Base-by-base conservation (phyloP, 2,329 filamentous ascomycete species). In the Tolypocladium endophyticum region DNA sequence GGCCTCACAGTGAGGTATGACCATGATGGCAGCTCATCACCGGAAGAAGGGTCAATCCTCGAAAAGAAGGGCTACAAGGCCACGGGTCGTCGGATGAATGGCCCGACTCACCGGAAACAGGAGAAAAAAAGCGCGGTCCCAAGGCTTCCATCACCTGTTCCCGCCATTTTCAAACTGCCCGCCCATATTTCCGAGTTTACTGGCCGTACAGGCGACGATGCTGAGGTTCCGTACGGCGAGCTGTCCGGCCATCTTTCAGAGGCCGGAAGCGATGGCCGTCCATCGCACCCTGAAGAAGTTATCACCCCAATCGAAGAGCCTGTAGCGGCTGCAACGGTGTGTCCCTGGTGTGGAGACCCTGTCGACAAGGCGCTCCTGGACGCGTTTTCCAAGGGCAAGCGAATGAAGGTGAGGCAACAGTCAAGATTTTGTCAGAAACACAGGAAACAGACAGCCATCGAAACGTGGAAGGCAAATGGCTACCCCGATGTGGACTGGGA, bases 401-500 rank as follows among this genome's bases (percentile, higher is more conserved):
- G 75, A 50, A 76, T 87, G 73, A 81, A 76, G 38, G 79, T 88
- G 41, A 77, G 77, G 38, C 77, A 81, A 65, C 85, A 90, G 69
- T 75, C 79, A 25, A 76, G 72, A 23, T 90, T 91, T 70, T 91
- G 88, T 70, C 76, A 79, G 52, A 73, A 77, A 9, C 88, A 91
- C 74, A 83, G 81, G 66, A 79, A 76, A 61, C 73, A 76, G 36
- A 75, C 81, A 2, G 87, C 86, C 2, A 65, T 74, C 59, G 72
- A 76, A 9, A 70, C 70, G 4, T 84, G 81, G 74, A 67, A 63
- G 12, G 70, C 77, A 18, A 80, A 77, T 52, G 80, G 82, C 0
- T 94, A 93, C 69, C 91, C 91, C 0, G 70, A 74, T 0, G 87
- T 96, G 57, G 74, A 90, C 60, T 96, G 90, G 90, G 70, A 74